phyloP scores from a whole-genome alignment of 164 flowering plant genomes.

The Annona squamosa region DNA sequence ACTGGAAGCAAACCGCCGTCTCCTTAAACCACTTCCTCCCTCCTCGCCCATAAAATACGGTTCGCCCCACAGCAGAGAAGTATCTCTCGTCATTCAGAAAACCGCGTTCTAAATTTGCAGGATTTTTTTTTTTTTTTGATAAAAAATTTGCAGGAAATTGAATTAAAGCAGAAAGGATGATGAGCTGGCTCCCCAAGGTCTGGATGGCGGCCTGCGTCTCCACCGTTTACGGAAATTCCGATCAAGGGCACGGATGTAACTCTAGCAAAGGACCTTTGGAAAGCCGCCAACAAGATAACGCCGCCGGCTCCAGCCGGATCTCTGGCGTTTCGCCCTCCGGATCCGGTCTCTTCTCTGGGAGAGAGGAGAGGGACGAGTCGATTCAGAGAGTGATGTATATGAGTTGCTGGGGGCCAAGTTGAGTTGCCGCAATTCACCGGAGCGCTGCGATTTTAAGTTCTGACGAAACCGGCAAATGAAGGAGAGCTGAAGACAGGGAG shows the following conservation, averaged over 20 bases:
- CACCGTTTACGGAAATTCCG: conserved; percentile 40
- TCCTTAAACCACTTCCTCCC: background rate
- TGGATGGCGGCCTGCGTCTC: conserved; percentile 55
- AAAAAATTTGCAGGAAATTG: background rate
- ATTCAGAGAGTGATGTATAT: conserved; percentile 43
- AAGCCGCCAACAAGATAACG: conserved; percentile 8
- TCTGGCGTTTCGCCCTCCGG: conserved; percentile 14
- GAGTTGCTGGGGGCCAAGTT: conserved; percentile 49
- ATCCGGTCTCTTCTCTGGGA: conserved; percentile 6
- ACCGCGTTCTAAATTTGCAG: background rate
- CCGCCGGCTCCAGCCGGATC: conserved; percentile 4
- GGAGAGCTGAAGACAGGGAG: background rate
- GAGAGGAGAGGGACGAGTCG: conserved; percentile 21
- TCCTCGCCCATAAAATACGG: background rate
- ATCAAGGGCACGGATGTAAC: conserved; percentile 28
- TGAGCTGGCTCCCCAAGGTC: conserved; percentile 39
- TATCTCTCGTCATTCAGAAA: background rate
- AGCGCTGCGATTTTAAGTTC: background rate
- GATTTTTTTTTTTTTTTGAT: background rate
- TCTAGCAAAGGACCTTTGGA: conserved; percentile 24
- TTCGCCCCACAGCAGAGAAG: background rate
- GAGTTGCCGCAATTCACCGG: background rate
- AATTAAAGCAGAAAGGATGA: conserved; percentile 4
- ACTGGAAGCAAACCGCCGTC: background rate
- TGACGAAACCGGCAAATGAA: background rate